Evolutionary conservation across 2,329 filamentous ascomycete genomes (phyloP).

Genomic region (Colletotrichum camelliae): DNA sequence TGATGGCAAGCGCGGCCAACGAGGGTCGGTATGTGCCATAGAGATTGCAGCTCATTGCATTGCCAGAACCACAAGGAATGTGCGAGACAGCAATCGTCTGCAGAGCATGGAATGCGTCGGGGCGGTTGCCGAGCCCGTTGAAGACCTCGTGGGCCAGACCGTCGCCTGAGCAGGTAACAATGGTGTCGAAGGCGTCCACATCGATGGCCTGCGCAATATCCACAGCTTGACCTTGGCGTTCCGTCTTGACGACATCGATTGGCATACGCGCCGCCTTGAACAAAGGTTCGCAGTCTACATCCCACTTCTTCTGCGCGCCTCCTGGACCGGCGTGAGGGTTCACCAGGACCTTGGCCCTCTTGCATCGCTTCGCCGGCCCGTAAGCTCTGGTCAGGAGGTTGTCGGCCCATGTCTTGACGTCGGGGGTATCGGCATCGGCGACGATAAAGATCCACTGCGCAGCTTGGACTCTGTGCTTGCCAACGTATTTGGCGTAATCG

Average conservation of each 20-base stretch:
- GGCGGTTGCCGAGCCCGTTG: slow-evolving; percentile 82
- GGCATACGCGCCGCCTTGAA: slow-evolving; percentile 81
- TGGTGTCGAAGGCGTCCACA: slow-evolving; percentile 80
- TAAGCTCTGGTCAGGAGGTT: slow-evolving; percentile 75
- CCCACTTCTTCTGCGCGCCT: slow-evolving; percentile 73
- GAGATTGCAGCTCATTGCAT: slow-evolving; percentile 90
- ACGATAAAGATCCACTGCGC: slow-evolving; percentile 62
- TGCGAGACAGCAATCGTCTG: slow-evolving; percentile 81
- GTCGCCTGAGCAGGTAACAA: slow-evolving; percentile 91
- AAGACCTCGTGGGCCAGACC: slow-evolving; percentile 93
- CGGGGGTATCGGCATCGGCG: slow-evolving; percentile 40
- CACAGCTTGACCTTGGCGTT: slow-evolving; percentile 76
- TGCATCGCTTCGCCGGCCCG: slow-evolving; percentile 67
- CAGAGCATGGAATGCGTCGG: slow-evolving; percentile 77
- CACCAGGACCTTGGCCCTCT: slow-evolving; percentile 85
- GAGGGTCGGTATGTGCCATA: slow-evolving; percentile 80
- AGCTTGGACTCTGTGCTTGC: slow-evolving; percentile 65
- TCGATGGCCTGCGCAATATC: slow-evolving; percentile 79
- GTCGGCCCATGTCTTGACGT: slow-evolving; percentile 66
- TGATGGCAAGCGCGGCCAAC: slow-evolving; percentile 78
- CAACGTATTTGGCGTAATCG: slow-evolving; percentile 69
- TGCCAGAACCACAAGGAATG: slow-evolving; percentile 91
- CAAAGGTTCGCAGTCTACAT: slow-evolving; percentile 78
- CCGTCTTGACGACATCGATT: slow-evolving; percentile 76
- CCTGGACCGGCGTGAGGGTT: slow-evolving; percentile 93